Percentiles rank a stretch among this genome's conserved stretches.
phyloP scores from a whole-genome alignment of 306 rosid genomes.

The Cicer chorassanicum region DNA sequence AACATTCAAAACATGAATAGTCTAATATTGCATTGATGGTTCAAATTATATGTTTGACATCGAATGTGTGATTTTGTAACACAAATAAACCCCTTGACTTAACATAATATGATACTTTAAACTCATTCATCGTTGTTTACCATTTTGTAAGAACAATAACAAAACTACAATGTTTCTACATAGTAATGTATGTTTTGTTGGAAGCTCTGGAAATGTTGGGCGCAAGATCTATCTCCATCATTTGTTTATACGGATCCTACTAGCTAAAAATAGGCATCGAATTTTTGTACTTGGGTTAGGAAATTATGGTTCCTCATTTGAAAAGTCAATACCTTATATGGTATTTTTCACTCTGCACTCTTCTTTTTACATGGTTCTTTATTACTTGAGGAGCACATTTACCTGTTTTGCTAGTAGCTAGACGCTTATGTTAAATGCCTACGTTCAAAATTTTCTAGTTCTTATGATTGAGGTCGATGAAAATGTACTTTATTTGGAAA shows the following conservation, averaged over 20 bases:
- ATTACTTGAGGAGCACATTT: constrained; percentile 31
- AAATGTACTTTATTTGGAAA: constrained; percentile 14
- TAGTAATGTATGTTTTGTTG: constrained; percentile 20
- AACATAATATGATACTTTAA: neutral
- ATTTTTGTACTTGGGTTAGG: constrained; percentile 7
- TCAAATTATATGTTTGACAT: too few relatives aligned
- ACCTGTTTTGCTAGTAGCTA: constrained; percentile 8
- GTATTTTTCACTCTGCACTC: constrained; percentile 39
- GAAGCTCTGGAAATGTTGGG: constrained; percentile 27
- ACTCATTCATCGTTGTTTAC: constrained; percentile 5
- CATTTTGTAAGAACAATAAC: neutral
- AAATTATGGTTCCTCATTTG: constrained; percentile 25
- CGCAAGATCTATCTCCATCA: constrained; percentile 32
- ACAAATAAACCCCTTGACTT: too few relatives aligned
- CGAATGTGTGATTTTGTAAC: too few relatives aligned
- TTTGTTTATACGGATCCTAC: neutral
- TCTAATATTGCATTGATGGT: too few relatives aligned
- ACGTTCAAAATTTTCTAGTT: neutral
- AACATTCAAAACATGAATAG: too few relatives aligned
- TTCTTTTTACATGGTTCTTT: neutral
- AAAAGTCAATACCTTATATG: constrained; percentile 35
- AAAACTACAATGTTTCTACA: neutral
- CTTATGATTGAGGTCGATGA: constrained; percentile 27
- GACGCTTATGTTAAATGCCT: neutral
- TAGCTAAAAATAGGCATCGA: constrained; percentile 31